phyloP scores from a whole-genome alignment of 768 basidiomycete species.

The Tulasnella sp. region DNA sequence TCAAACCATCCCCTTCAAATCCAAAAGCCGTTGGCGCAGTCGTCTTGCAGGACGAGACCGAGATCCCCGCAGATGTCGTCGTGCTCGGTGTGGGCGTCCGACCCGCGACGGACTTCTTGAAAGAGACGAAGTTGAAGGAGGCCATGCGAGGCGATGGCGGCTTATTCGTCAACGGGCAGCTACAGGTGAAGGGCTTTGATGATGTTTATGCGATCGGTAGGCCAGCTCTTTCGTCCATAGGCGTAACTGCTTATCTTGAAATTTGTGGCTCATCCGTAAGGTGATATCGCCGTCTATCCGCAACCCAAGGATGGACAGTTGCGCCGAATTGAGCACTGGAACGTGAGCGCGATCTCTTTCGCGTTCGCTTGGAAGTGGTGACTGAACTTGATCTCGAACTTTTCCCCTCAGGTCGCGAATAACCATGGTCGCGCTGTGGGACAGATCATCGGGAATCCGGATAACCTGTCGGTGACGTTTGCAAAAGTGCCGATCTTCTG shows the following conservation, averaged over 20 bases:
- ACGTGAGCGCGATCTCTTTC: too few species aligned
- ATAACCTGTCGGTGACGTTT: constrained; percentile 38
- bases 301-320: constrained; percentile 41
- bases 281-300: constrained; percentile 75
- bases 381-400: neutral
- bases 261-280: constrained; percentile 24
- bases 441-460: constrained; percentile 46
- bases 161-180: constrained; percentile 61
- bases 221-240: constrained; percentile 16
- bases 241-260: too few species aligned
- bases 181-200: constrained; percentile 44
- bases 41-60: constrained; percentile 47
- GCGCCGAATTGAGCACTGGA: constrained; percentile 82
- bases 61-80: constrained; percentile 62
- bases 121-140: constrained; percentile 45
- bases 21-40: constrained; percentile 50
- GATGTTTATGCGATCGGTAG: constrained; percentile 61
- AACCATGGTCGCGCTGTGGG: constrained; percentile 83
- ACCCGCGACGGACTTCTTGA: constrained; percentile 71
- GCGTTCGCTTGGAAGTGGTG: too few species aligned
- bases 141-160: constrained; percentile 63
- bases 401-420: constrained; percentile 49
- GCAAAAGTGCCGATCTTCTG: constrained; percentile 78
- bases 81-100: constrained; percentile 80
- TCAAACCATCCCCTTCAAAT: constrained; percentile 44